A percentile compares a stretch with the other conserved stretches of the same genome.
phyloP scores from a whole-genome alignment of 2,329 filamentous ascomycete species.

The Rosellinia necatrix region DNA sequence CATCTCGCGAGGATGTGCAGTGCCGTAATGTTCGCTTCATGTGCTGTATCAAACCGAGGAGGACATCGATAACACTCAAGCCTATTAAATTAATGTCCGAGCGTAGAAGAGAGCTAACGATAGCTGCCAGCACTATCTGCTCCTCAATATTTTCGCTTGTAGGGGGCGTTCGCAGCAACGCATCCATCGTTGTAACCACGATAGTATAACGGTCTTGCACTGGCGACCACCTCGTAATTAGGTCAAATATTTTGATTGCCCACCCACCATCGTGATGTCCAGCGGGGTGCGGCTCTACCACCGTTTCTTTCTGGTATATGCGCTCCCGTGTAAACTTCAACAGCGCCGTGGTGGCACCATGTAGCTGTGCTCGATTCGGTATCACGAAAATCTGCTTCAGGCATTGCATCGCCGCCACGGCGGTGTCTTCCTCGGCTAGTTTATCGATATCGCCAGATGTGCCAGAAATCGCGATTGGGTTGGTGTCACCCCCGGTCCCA shows the following conservation, averaged over 20 bases:
- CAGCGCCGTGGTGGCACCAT: conserved; percentile 73
- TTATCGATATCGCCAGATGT: conserved; percentile 87
- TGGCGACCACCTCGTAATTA: conserved; percentile 84
- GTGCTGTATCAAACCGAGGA: conserved; percentile 83
- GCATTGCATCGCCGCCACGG: conserved; percentile 81
- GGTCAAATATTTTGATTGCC: conserved; percentile 80
- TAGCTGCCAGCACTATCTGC: conserved; percentile 74
- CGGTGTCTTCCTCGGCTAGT: conserved; percentile 86
- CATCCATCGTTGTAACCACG: conserved; percentile 79
- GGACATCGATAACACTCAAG: conserved; percentile 92
- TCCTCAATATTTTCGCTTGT: conserved; percentile 72
- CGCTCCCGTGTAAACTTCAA: conserved; percentile 74
- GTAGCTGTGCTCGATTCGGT: conserved; percentile 81
- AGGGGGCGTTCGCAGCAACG: conserved; percentile 69
- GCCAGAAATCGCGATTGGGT: conserved; percentile 74
- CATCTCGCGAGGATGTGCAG: conserved; percentile 44
- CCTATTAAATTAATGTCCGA: conserved; percentile 94
- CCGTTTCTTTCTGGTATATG: conserved; percentile 55
- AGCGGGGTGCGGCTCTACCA: conserved; percentile 55
- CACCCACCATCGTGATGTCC: conserved; percentile 64
- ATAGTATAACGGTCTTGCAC: conserved; percentile 95
- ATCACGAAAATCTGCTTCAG: conserved; percentile 83
- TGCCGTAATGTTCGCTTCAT: conserved; percentile 78
- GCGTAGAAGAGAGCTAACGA: conserved; percentile 81
- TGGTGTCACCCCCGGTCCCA: conserved; percentile 66